Percentiles rank a stretch among this genome's conserved stretches.
phyloP scores from a whole-genome alignment of 441 rosid species.

The Populus trichocarpa region DNA sequence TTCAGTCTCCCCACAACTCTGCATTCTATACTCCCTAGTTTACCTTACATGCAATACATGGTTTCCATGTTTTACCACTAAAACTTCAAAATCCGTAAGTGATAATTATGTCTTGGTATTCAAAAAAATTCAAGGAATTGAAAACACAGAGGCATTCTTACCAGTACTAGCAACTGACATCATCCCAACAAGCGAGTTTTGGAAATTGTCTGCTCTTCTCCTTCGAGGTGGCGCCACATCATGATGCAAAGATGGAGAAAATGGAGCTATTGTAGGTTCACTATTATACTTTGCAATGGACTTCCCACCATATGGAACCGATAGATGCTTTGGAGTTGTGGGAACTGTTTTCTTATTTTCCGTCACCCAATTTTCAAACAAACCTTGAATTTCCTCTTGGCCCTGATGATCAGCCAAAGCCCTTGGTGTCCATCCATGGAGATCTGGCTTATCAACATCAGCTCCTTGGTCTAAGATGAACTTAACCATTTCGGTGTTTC shows the following conservation, averaged over 20 bases:
- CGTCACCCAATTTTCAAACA: conserved; percentile 34
- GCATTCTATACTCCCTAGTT: not conserved
- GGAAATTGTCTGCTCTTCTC: conserved; percentile 44
- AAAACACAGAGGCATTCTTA: conserved; percentile 15
- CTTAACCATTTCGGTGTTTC: conserved; percentile 61
- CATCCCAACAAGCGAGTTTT: conserved; percentile 73
- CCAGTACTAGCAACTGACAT: conserved; percentile 64
- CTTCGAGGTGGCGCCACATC: conserved; percentile 29
- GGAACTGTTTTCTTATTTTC: conserved; percentile 21
- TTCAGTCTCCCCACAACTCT: not conserved
- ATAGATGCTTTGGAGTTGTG: conserved; percentile 15
- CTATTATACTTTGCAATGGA: conserved; percentile 51
- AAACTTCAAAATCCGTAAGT: not conserved
- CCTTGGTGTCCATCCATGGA: conserved; percentile 75
- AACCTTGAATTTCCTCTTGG: conserved; percentile 49
- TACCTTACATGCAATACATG: not conserved
- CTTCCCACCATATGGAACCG: conserved; percentile 26
- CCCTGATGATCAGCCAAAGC: conserved; percentile 84
- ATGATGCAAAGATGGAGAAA: conserved; percentile 8
- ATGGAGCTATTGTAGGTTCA: conserved; percentile 52
- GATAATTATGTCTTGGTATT: not conserved
- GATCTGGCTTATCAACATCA: conserved; percentile 63
- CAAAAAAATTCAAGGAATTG: not conserved
- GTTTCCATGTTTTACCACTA: not conserved
- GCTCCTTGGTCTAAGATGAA: conserved; percentile 78